Conservation (phyloP, 2,329 filamentous ascomycete species). For the Neophaeococcomyces aloes region DNA sequence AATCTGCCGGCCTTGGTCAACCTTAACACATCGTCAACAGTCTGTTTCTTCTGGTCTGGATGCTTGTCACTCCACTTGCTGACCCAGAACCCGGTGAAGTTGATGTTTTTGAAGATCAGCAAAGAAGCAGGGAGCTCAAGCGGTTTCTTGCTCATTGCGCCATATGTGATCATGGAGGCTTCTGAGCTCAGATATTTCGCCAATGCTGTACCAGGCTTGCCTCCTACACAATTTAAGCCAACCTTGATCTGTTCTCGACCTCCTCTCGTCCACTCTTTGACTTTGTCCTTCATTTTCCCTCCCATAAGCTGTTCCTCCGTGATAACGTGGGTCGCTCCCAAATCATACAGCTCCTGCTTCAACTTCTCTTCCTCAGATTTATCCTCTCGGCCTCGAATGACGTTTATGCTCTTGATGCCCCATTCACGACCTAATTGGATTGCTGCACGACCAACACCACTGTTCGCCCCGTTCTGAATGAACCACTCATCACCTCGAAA, state of each 20-base stretch:
- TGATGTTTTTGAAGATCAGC: slow-evolving; percentile 86
- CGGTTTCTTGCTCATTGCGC: slow-evolving; percentile 86
- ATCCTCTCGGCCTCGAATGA: slow-evolving; percentile 63
- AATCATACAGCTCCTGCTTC: slow-evolving; percentile 47
- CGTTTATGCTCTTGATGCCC: slow-evolving; percentile 84
- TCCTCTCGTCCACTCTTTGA: slow-evolving; percentile 59
- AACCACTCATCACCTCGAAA: slow-evolving; percentile 77
- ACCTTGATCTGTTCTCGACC: slow-evolving; percentile 63
- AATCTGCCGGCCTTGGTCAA: slow-evolving; percentile 68
- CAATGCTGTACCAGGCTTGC: slow-evolving; percentile 68
- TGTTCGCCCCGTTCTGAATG: slow-evolving; percentile 94
- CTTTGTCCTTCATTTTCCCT: slow-evolving; percentile 36
- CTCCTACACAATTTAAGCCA: slow-evolving; percentile 88
- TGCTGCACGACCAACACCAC: slow-evolving; percentile 78
- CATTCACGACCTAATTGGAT: slow-evolving; percentile 79
- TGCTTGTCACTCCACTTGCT: slow-evolving; percentile 76
- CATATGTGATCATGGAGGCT: slow-evolving; percentile 80
- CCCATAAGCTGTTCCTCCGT: slow-evolving; percentile 48
- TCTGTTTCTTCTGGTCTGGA: slow-evolving; percentile 61
- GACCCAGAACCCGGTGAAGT: slow-evolving; percentile 90
- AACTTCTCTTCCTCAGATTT: slow-evolving; percentile 47
- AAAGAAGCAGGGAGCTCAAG: slow-evolving; percentile 69
- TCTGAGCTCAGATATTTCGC: slow-evolving; percentile 61
- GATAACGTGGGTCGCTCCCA: slow-evolving; percentile 55
- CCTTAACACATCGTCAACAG: slow-evolving; percentile 73